These are phyloP conservation scores for Poa pratensis DNA, from an alignment of 176 grass and related monocot species.

Conservation along the genomic window DNA sequence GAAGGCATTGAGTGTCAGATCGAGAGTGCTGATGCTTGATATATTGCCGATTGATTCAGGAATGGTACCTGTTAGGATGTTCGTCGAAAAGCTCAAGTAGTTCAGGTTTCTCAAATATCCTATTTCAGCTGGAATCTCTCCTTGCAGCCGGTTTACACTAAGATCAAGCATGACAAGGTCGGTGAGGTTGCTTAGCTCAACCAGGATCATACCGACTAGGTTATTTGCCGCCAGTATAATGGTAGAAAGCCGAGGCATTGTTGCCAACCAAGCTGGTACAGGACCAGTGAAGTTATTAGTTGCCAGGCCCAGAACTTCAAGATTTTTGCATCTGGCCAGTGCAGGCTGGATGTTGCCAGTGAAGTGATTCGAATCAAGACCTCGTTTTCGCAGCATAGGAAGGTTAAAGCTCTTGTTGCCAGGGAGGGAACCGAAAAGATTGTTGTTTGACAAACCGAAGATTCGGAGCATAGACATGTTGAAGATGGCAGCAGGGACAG, in stretches of 20 bases:
- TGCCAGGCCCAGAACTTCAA: neutral
- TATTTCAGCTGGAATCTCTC: constrained; percentile 21
- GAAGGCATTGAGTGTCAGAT: constrained; percentile 24
- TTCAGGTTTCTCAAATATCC: constrained; percentile 12
- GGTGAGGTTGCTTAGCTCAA: constrained; percentile 16
- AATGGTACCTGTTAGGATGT: constrained; percentile 13
- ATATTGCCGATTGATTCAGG: constrained; percentile 21
- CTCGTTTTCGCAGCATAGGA: neutral
- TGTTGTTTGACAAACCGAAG: neutral
- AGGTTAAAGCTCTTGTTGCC: constrained; percentile 19
- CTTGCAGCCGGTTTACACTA: neutral
- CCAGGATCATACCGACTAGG: neutral
- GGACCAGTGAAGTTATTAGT: constrained; percentile 18
- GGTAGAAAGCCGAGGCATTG: neutral
- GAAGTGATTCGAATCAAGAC: neutral
- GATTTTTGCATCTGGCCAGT: constrained; percentile 2
- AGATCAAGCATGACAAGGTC: constrained; percentile 20
- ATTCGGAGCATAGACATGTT: constrained; percentile 30
- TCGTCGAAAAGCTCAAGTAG: constrained; percentile 11
- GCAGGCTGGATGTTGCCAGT: neutral
- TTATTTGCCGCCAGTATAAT: neutral
- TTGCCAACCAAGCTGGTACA: constrained; percentile 12
- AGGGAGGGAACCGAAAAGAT: constrained; percentile 7
- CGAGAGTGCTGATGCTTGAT: neutral
- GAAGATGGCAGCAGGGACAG: constrained; percentile 23